phyloP scores from a whole-genome alignment of 176 grass and related monocot genomes.

The Juncus effusus region DNA sequence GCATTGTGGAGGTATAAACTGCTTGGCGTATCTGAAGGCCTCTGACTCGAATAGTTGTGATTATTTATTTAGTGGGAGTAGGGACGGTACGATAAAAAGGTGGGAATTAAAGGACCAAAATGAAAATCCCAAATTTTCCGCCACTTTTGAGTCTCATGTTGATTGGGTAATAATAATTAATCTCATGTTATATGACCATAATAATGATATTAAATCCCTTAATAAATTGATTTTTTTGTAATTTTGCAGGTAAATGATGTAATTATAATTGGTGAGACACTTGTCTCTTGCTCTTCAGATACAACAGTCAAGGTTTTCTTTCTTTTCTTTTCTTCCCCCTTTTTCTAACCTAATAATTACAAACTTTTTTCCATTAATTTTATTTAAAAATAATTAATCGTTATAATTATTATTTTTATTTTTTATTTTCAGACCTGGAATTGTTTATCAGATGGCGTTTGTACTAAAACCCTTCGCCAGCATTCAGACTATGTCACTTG shows the following conservation, averaged over 20 bases:
- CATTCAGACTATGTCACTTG: constrained; percentile 96
- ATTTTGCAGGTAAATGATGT: constrained; percentile 89
- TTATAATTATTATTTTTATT: no score
- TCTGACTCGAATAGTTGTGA: constrained; percentile 46
- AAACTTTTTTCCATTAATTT: constrained; percentile 5
- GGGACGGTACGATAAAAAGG: constrained; percentile 95
- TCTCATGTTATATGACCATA: constrained; percentile 11
- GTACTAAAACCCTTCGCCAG: constrained; percentile 74
- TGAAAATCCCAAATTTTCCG: constrained; percentile 52
- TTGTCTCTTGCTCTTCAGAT: constrained; percentile 98
- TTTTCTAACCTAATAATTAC: constrained; percentile 6
- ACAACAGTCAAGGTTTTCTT: constrained; percentile 82
- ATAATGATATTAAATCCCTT: background rate
- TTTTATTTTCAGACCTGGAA: constrained; percentile 71
- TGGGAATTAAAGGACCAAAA: constrained; percentile 57
- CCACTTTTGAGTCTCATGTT: constrained; percentile 97
- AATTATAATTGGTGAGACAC: constrained; percentile 67
- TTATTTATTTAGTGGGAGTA: constrained; percentile 85
- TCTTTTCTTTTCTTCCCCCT: background rate
- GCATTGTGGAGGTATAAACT: constrained; percentile 95
- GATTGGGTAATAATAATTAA: constrained; percentile 69
- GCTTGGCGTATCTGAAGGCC: constrained; percentile 72
- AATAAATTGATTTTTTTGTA: constrained; percentile 15
- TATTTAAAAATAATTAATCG: background rate
- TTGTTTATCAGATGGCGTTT: constrained; percentile 73